These are phyloP conservation scores for Cordyceps fumosorosea DNA, from an alignment of 2,329 filamentous ascomycete genomes.

Conservation along the genomic window DNA sequence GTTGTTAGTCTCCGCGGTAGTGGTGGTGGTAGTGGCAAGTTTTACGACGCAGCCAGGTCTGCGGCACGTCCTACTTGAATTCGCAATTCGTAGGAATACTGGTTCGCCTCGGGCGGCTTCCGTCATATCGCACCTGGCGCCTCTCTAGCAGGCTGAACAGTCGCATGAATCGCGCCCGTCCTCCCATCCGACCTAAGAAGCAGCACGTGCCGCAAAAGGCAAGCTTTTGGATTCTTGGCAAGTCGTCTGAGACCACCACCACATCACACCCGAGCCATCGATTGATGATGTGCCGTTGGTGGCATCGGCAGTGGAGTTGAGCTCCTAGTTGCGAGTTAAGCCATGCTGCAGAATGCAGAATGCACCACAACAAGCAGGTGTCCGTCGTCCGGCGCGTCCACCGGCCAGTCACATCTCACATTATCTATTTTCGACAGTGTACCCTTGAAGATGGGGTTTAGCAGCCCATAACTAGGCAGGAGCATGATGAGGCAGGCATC, in stretches of 20 bases:
- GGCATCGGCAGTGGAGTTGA: conserved; percentile 1
- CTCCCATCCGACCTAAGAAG: not conserved
- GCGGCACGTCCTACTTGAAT: too few species aligned
- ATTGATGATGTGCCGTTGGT: conserved; percentile 9
- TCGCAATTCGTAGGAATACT: too few species aligned
- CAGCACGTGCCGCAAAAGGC: not conserved
- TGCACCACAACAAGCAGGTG: not conserved
- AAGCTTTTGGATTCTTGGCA: not conserved
- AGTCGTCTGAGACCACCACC: not conserved
- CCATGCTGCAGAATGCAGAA: not conserved
- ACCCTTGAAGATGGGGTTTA: too few species aligned
- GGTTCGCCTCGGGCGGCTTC: not conserved
- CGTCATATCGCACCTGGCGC: not conserved
- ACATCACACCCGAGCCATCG: not conserved
- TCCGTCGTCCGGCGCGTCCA: not conserved
- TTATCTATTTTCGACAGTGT: not conserved
- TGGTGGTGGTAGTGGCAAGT: not conserved
- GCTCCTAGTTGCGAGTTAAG: not conserved
- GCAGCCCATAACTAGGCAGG: too few species aligned
- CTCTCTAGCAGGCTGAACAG: not conserved
- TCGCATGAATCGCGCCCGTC: not conserved
- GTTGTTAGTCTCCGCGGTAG: too few species aligned
- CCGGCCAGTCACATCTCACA: conserved; percentile 8
- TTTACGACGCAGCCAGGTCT: not conserved
- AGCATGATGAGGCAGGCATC: too few species aligned